A percentile compares a stretch with the other conserved stretches of the same genome.
phyloP scores from a whole-genome alignment of 2,329 filamentous ascomycete genomes.

The Camillea tinctor region DNA sequence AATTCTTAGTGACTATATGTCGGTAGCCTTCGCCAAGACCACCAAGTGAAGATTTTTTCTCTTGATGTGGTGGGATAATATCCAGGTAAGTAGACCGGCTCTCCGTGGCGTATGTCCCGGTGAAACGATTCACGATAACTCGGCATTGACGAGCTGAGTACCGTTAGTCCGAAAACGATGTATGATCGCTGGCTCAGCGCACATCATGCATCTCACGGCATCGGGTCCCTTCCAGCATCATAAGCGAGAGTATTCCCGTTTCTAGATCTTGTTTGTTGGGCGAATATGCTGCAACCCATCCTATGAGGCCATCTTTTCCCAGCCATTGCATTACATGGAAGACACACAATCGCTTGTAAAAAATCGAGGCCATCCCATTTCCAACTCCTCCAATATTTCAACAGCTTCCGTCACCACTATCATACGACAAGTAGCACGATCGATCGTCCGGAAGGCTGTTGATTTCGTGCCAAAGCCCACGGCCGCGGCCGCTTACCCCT shows the following conservation, averaged over 20 bases:
- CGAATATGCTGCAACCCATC: neutral
- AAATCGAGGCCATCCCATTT: neutral
- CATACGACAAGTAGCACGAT: neutral
- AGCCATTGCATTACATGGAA: neutral
- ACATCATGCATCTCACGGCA: neutral
- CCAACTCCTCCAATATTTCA: neutral
- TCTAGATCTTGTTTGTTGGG: neutral
- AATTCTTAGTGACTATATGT: neutral
- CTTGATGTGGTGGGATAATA: neutral
- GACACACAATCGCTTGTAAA: neutral
- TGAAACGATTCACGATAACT: neutral
- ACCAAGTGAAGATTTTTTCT: neutral
- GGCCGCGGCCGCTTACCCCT: neutral
- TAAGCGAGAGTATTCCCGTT: neutral
- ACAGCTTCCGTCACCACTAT: neutral
- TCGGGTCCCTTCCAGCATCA: neutral
- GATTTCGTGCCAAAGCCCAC: neutral
- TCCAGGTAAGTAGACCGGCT: neutral
- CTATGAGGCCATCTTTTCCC: neutral
- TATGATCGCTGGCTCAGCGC: neutral
- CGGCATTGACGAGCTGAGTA: neutral
- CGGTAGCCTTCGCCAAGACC: too few species aligned
- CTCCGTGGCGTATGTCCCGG: neutral
- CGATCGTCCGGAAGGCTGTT: neutral
- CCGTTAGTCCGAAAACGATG: neutral